phyloP scores from a whole-genome alignment of 2,329 filamentous ascomycete species.

The Diaporthe sp. region DNA sequence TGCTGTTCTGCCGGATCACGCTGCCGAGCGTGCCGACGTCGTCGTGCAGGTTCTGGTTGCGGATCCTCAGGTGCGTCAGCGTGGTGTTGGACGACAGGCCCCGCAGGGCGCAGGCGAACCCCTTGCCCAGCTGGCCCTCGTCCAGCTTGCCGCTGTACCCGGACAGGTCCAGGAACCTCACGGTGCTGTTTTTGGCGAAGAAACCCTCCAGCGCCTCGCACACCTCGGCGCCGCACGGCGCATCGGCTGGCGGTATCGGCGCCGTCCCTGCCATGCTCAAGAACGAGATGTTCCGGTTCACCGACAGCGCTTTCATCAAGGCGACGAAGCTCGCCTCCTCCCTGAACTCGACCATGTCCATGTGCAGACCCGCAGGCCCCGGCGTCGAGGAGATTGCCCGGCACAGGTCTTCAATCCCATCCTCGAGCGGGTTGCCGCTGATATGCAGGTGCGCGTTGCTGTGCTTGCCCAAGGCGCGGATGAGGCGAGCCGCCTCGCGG shows the following conservation, averaged over 20 bases:
- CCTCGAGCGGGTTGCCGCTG: conserved; percentile 64
- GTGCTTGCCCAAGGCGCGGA: conserved; percentile 59
- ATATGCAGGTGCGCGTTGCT: conserved; percentile 60
- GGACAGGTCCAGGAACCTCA: conserved; percentile 66
- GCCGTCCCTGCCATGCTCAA: conserved; percentile 66
- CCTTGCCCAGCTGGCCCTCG: conserved; percentile 64
- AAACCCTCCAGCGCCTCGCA: conserved; percentile 60
- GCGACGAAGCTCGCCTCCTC: conserved; percentile 62
- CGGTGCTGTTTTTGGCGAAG: conserved; percentile 60
- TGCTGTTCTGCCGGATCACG: conserved; percentile 59
- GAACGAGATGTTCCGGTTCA: conserved; percentile 61
- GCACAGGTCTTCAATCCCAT: conserved; percentile 61
- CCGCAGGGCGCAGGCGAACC: conserved; percentile 60
- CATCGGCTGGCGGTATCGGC: conserved; percentile 49
- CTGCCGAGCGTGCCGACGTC: conserved; percentile 62
- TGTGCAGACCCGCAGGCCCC: conserved; percentile 60
- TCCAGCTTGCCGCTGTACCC: conserved; percentile 68
- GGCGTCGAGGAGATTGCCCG: conserved; percentile 57
- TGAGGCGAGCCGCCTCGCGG: conserved; percentile 59
- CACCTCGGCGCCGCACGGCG: conserved; percentile 53
- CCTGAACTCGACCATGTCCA: conserved; percentile 68
- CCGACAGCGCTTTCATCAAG: conserved; percentile 59
- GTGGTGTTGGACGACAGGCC: conserved; percentile 44
- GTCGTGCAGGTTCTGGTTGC: conserved; percentile 65
- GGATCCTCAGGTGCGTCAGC: conserved; percentile 60